Evolutionary conservation across 306 rosid species (phyloP).

Genomic region (Senna siamea): DNA sequence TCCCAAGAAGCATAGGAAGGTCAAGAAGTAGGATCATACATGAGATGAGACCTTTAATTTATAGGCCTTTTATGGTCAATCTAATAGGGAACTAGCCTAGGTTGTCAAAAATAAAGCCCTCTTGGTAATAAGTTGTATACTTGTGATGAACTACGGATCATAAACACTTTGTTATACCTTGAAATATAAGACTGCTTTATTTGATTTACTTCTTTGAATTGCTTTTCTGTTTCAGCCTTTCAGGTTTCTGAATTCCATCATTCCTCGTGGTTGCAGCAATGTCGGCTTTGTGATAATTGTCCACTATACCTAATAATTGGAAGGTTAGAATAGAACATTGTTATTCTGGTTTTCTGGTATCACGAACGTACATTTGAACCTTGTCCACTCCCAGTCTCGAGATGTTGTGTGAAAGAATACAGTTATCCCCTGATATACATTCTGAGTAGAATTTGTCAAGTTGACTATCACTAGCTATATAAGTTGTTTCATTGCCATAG

Average conservation of each 20-base stretch:
- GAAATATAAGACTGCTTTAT: conserved; percentile 53
- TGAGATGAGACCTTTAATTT: conserved; percentile 22
- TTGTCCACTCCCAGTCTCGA: conserved; percentile 11
- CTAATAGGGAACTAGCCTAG: conserved; percentile 43
- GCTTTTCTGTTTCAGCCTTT: conserved; percentile 5
- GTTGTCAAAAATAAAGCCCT: conserved; percentile 64
- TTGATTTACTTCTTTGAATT: conserved; percentile 42
- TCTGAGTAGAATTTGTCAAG: neutral
- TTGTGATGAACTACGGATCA: conserved; percentile 48
- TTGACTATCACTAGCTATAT: conserved; percentile 2
- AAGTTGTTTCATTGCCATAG: conserved; percentile 21
- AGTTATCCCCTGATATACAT: conserved; percentile 6
- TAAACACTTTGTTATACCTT: conserved; percentile 57
- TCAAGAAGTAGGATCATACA: conserved; percentile 67
- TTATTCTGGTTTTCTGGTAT: conserved; percentile 11
- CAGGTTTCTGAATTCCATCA: conserved; percentile 34
- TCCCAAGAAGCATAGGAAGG: conserved; percentile 66
- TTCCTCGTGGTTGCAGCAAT: conserved; percentile 31
- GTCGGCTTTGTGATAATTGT: conserved; percentile 14
- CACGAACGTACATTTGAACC: conserved; percentile 9
- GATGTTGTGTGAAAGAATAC: conserved; percentile 2
- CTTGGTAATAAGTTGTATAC: conserved; percentile 60
- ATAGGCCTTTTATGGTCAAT: conserved; percentile 51
- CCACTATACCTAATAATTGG: neutral
- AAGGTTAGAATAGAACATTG: conserved; percentile 25